Evolutionary conservation across 164 flowering plant genomes (phyloP).

Genomic region (Cinnamomum micranthum): DNA sequence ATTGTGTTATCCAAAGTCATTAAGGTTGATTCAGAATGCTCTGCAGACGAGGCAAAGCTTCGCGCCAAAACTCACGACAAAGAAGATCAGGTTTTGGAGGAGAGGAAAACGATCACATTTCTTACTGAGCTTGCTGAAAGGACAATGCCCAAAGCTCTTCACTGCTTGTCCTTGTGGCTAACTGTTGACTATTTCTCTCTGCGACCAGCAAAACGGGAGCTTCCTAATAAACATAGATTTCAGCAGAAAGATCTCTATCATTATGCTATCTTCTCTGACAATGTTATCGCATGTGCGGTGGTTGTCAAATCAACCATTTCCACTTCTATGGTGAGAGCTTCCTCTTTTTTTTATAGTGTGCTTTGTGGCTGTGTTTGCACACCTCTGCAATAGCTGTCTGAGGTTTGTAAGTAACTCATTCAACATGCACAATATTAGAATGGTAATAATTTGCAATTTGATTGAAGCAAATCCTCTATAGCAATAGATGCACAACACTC

Average conservation of each 20-base stretch:
- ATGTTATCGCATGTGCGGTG: conserved; percentile 86
- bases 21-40: conserved; percentile 58
- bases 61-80: conserved; percentile 74
- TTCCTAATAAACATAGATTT: conserved; percentile 47
- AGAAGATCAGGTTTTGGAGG: conserved; percentile 67
- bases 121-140: conserved; percentile 74
- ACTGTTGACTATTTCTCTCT: conserved; percentile 74
- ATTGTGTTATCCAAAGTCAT: conserved; percentile 58
- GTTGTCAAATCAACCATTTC: conserved; percentile 82
- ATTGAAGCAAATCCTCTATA: no score
- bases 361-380: background rate
- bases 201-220: conserved; percentile 47
- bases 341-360: conserved; percentile 1
- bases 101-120: conserved; percentile 55
- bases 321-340: conserved; percentile 47
- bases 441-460: no score
- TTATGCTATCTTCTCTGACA: conserved; percentile 87
- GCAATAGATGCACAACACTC: no score
- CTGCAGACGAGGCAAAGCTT: conserved; percentile 63
- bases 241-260: conserved; percentile 55
- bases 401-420: background rate
- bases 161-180: conserved; percentile 87
- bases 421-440: no score
- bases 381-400: background rate
- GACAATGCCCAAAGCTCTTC: conserved; percentile 87